A percentile compares a stretch with the other conserved stretches of the same genome.
Conservation (phyloP, 768 basidiomycete species). For the Candolleomyces efflorescens region DNA sequence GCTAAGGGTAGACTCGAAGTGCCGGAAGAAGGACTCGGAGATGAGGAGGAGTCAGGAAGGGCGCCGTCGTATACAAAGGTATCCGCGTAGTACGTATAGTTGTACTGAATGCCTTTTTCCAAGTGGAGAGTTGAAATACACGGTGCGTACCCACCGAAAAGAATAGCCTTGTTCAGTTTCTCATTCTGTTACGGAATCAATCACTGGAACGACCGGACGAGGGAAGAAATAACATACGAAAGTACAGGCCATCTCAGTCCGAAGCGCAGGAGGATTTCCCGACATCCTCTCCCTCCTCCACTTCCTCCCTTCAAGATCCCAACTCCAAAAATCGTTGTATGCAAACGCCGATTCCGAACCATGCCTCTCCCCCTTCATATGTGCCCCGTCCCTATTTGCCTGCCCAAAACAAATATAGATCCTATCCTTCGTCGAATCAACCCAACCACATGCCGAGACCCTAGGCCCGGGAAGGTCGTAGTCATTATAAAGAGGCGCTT, state of each 20-base stretch:
- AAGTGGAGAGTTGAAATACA: conserved; percentile 18
- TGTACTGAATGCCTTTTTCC: conserved; percentile 16
- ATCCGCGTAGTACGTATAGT: conserved; percentile 37
- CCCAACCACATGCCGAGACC: conserved; percentile 31
- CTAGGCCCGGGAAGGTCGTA: conserved; percentile 28
- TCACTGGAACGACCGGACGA: neutral
- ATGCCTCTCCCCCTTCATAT: conserved; percentile 19
- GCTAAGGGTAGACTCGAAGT: neutral
- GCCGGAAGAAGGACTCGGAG: no score
- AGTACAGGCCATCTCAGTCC: conserved; percentile 28
- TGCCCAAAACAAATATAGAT: conserved; percentile 33
- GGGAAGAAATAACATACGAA: conserved; percentile 21
- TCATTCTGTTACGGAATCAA: conserved; percentile 20
- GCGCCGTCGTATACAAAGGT: conserved; percentile 30
- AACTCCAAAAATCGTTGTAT: conserved; percentile 34
- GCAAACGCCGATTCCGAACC: conserved; percentile 17
- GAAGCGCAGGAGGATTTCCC: conserved; percentile 29
- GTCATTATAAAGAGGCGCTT: conserved; percentile 12
- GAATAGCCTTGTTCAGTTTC: conserved; percentile 28
- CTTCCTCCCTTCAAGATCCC: conserved; percentile 21
- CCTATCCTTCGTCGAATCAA: conserved; percentile 20
- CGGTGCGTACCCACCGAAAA: conserved; percentile 38
- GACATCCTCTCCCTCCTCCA: conserved; percentile 29
- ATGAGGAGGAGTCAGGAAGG: conserved; percentile 11
- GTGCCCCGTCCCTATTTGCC: conserved; percentile 27